phyloP scores from a whole-genome alignment of 371 early-diverging fungal genomes.

The Rhizopus arrhizus region DNA sequence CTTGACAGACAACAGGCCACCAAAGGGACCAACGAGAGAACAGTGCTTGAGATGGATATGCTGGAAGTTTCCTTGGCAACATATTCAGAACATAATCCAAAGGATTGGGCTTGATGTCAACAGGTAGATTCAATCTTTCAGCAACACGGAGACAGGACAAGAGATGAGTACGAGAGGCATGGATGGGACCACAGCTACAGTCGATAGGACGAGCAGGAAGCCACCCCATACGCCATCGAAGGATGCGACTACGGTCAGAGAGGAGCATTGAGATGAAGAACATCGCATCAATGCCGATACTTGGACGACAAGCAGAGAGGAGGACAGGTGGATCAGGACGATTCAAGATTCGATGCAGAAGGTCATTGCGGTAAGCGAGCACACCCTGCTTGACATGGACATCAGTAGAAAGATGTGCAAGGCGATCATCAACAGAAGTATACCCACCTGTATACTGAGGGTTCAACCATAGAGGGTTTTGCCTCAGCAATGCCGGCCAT shows the following conservation, averaged over 20 bases:
- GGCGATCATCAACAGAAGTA: not conserved
- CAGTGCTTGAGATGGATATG: not conserved
- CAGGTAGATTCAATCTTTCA: not conserved
- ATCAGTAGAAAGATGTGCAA: not conserved
- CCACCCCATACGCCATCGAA: constrained; percentile 24
- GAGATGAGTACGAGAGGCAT: constrained; percentile 7
- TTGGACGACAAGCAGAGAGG: not conserved
- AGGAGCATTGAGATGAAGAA: not conserved
- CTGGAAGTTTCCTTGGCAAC: not conserved
- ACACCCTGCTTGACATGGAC: not conserved
- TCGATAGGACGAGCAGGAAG: constrained; percentile 2
- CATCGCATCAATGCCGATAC: not conserved
- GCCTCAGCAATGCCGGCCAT: not conserved
- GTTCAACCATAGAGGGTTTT: not conserved
- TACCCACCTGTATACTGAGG: not conserved
- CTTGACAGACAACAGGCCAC: constrained; percentile 2
- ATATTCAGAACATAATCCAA: not conserved
- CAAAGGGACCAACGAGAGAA: not conserved
- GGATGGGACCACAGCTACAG: constrained; percentile 11
- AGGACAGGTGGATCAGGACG: not conserved
- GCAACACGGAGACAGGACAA: constrained; percentile 1
- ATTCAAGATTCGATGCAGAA: too few relatives aligned
- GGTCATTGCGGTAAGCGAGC: not conserved
- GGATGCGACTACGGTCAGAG: constrained; percentile 11
- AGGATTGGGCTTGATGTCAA: not conserved